Evolutionary conservation across 805 yeast genomes (phyloP).

Genomic region (Candida adriatica): DNA sequence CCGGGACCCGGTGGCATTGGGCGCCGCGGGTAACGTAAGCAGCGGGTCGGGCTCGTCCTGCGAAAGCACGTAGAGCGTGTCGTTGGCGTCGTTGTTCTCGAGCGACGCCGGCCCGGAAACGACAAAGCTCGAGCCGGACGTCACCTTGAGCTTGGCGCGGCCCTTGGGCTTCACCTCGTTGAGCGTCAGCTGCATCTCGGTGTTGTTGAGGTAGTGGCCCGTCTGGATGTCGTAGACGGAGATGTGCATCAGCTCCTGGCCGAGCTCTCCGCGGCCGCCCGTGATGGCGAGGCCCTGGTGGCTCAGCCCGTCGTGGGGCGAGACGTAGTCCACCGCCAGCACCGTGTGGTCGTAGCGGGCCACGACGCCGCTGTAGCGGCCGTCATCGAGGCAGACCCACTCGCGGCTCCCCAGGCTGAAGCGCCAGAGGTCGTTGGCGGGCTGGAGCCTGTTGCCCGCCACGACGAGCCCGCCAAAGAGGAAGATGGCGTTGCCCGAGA

Average conservation of each 20-base stretch:
- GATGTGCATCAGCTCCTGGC: conserved; percentile 27
- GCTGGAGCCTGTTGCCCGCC: conserved; percentile 31
- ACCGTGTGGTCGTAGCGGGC: conserved; percentile 49
- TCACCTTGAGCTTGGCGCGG: conserved; percentile 11
- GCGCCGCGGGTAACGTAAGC: conserved; percentile 27
- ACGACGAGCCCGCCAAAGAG: conserved; percentile 60
- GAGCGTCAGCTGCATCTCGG: conserved; percentile 16
- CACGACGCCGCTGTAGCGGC: conserved; percentile 29
- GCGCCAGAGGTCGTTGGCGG: conserved; percentile 65
- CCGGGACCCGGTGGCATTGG: conserved; percentile 27
- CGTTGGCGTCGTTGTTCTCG: conserved; percentile 6
- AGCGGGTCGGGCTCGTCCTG: conserved; percentile 21
- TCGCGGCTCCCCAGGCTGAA: conserved; percentile 43
- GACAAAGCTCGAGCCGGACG: conserved; percentile 15
- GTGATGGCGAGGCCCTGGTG: conserved; percentile 45
- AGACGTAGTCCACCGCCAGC: conserved; percentile 33
- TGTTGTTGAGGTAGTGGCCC: conserved; percentile 19
- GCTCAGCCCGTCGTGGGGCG: conserved; percentile 29
- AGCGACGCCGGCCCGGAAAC: conserved; percentile 11
- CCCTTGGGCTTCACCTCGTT: conserved; percentile 16
- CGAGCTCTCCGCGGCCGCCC: conserved; percentile 41
- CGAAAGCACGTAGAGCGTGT: conserved; percentile 17
- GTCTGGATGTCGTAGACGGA: conserved; percentile 40
- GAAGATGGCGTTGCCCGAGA: conserved; percentile 43
- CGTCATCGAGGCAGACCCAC: conserved; percentile 50